Evolutionary conservation across 2,329 filamentous ascomycete genomes (phyloP), one percentile per base, ranked within the genome.

Genomic region (Sclerotinia sclerotiorum): DNA sequence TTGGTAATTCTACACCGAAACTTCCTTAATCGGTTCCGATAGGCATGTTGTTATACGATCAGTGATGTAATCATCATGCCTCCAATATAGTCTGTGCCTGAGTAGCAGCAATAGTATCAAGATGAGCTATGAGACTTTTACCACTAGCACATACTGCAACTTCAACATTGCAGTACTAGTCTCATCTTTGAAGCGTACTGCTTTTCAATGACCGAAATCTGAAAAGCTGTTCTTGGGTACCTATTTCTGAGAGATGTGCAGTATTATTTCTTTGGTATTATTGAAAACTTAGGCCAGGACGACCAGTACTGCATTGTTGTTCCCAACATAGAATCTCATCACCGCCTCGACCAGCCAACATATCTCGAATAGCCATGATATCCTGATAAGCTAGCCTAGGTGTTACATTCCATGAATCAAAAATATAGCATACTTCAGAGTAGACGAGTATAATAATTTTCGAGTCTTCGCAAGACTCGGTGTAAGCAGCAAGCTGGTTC

Each of bases 191-290:
- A n/a, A n/a, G n/a, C n/a, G 39, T 57, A 42, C 27, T 57, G 55
- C 21, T n/a, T 42, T 57, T 57, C 55, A 15, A 57, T 10, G 21
- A 57, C 21, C 11, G 35, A 57, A 17, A 57, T 57, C 6, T 57
- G 55, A 42, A 32, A 57, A 35, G 55, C n/a, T 42, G 35, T 57
- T 57, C 54, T 42, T 57, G 35, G n/a, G n/a, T n/a, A n/a, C n/a
- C n/a, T n/a, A n/a, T n/a, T n/a, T n/a, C n/a, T n/a, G n/a, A n/a
- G n/a, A n/a, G n/a, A n/a, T n/a, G n/a, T n/a, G n/a, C n/a, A n/a
- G n/a, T n/a, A n/a, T n/a, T n/a, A n/a, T n/a, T n/a, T n/a, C n/a
- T n/a, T n/a, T n/a, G 35, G 35, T 24, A 24, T 42, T 2, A 24
- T 42, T n/a, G 11, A 8, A n/a, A 13, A 24, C 17, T 21, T 24